These are phyloP conservation scores for Termitomyces heimii DNA, from an alignment of 768 basidiomycete species.

Conservation along the genomic window DNA sequence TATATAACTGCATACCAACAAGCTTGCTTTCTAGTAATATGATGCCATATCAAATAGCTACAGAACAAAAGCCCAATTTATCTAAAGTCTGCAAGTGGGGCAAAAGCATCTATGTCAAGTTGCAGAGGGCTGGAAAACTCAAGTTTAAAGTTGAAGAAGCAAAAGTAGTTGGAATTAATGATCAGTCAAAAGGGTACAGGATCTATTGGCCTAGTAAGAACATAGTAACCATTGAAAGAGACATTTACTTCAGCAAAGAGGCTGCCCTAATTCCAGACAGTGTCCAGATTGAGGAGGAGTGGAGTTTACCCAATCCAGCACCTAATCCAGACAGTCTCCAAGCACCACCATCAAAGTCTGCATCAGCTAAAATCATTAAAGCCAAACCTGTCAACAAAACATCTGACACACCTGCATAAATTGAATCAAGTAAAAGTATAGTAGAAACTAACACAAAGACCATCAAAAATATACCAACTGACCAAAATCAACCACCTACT, in stretches of 20 bases:
- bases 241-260: constrained; percentile 18
- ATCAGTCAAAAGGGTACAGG: constrained; percentile 20
- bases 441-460: no score
- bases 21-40: not conserved
- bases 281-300: no score
- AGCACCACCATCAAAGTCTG: not conserved
- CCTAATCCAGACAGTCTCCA: no score
- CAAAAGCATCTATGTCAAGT: constrained; percentile 10
- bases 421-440: no score
- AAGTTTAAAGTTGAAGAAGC: constrained; percentile 1
- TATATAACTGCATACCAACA: not conserved
- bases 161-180: constrained; percentile 11
- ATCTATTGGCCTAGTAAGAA: no score
- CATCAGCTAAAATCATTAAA: no score
- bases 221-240: constrained; percentile 19
- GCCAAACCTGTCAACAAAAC: no score
- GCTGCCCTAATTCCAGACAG: no score
- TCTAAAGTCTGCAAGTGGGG: not conserved
- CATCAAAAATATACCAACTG: no score
- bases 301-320: no score
- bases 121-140: constrained; percentile 2
- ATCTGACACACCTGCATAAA: no score
- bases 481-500: not conserved
- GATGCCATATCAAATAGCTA: not conserved
- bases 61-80: constrained; percentile 3